Evolutionary conservation across 768 basidiomycete species (phyloP).

Genomic region (Flagelloscypha sp.): DNA sequence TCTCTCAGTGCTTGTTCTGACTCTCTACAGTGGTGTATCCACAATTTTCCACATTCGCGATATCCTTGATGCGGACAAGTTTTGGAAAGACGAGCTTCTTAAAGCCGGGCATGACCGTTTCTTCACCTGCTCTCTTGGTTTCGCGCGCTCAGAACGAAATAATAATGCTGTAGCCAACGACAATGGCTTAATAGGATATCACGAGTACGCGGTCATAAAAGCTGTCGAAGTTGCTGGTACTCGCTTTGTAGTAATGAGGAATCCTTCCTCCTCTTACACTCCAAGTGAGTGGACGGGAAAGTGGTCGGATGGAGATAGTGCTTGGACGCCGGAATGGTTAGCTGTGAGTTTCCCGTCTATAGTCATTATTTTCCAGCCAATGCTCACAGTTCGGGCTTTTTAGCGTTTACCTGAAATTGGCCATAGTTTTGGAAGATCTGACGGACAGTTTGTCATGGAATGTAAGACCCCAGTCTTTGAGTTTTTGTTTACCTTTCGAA

Average conservation of each 20-base stretch:
- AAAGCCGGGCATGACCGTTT: constrained; percentile 43
- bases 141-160: constrained; percentile 22
- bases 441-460: constrained; percentile 55
- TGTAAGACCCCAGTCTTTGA: constrained; percentile 20
- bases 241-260: constrained; percentile 31
- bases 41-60: constrained; percentile 19
- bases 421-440: constrained; percentile 40
- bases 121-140: constrained; percentile 43
- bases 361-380: too few relatives aligned
- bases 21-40: constrained; percentile 31
- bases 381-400: too few relatives aligned
- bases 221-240: constrained; percentile 37
- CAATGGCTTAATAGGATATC: constrained; percentile 31
- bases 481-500: too few relatives aligned
- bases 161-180: constrained; percentile 17
- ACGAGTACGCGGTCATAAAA: constrained; percentile 40
- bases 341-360: constrained; percentile 17
- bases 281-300: constrained; percentile 39
- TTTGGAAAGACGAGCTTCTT: constrained; percentile 47
- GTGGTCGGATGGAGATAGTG: constrained; percentile 49
- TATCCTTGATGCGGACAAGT: constrained; percentile 33
- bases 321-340: constrained; percentile 49
- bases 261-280: constrained; percentile 37
- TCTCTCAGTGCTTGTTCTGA: not conserved
- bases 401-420: constrained; percentile 32